Evolutionary conservation across 2,329 filamentous ascomycete species (phyloP), one percentile per base, ranked within the genome.

Genomic region (Trichoderma sp.): DNA sequence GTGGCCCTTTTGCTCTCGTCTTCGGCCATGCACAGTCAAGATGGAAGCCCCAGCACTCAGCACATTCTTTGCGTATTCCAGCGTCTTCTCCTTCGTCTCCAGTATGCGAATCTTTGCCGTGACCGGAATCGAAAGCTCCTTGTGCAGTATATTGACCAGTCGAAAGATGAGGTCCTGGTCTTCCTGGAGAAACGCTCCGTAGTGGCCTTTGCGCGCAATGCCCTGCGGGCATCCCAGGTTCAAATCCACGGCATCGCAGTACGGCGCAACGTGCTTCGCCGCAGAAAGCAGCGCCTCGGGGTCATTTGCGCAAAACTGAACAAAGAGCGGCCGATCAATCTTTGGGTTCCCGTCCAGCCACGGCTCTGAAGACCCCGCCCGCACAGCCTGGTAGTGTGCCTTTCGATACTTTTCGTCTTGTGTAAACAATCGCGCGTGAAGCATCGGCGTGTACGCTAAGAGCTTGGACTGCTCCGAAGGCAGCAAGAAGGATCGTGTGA

Each of bases 171-270:
- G 82, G 26, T 90, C 88, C 83, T 93, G 94, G 75, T 98, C 91
- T 78, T 99, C 96, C 79, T 99, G 96, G 73, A 99, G 80, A 76
- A 98, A 99, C 0, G 95, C 91, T 26, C 96, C 96, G 76, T 99
- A 99, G 77, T 92, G 90, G 10, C 96, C 96, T 77, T 91, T 92
- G 77, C 89, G 88, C 39, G 96, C 96, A 73, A 99, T 99, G 1
- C 95, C 95, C 77, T 99, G 96, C 0, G 96, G 96, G 80, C 96
- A 99, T 8, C 96, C 96, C 5, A 99, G 84, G 78, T 99, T 99
- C 74, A 99, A 82, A 78, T 99, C 96, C 4, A 99, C 91, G 8
- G 96, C 96, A 78, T 99, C 96, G 80, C 95, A 98, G 79, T 94
- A 92, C 0, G 93, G 92, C 5, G 91, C 90, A 0, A 93, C 94